Evolutionary conservation across 73 alveolate species (phyloP).

Genomic region (Tetrahymena elliotti): DNA sequence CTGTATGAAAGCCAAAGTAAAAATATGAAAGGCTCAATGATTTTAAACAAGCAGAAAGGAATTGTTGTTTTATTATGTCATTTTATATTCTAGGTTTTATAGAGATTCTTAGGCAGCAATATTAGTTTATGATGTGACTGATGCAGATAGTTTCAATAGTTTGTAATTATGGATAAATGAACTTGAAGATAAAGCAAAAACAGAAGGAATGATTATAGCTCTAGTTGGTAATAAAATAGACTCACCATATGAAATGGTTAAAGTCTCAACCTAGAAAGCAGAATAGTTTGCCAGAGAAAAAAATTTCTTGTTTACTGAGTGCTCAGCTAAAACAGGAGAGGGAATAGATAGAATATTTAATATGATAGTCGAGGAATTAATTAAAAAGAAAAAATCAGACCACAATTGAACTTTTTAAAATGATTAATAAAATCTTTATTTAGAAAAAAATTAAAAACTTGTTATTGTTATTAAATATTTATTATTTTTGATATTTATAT

Average conservation of each 20-base stretch:
- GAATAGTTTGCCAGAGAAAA: constrained; percentile 9
- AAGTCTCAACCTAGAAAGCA: constrained; percentile 15
- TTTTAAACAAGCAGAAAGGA: background rate
- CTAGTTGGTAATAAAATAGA: constrained; percentile 52
- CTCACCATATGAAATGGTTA: constrained; percentile 22
- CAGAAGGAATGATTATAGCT: constrained; percentile 3
- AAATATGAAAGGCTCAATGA: background rate
- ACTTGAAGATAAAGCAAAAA: constrained; percentile 26
- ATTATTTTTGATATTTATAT: no score
- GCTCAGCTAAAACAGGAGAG: constrained; percentile 31
- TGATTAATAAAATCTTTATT: background rate
- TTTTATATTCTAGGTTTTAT: constrained; percentile 9
- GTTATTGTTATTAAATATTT: no score
- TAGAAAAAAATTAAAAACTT: background rate
- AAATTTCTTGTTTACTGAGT: constrained; percentile 23
- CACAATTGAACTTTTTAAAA: background rate
- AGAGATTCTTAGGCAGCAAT: constrained; percentile 38
- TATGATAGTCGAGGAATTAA: constrained; percentile 9
- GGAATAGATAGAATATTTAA: constrained; percentile 21
- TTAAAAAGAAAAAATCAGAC: background rate
- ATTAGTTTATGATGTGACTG: constrained; percentile 39
- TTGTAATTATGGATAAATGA: constrained; percentile 41
- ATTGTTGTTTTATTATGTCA: background rate
- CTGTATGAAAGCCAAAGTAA: background rate
- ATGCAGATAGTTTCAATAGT: constrained; percentile 20